phyloP scores from a whole-genome alignment of 495 filamentous ascomycete species.

The Lepraria neglecta region DNA sequence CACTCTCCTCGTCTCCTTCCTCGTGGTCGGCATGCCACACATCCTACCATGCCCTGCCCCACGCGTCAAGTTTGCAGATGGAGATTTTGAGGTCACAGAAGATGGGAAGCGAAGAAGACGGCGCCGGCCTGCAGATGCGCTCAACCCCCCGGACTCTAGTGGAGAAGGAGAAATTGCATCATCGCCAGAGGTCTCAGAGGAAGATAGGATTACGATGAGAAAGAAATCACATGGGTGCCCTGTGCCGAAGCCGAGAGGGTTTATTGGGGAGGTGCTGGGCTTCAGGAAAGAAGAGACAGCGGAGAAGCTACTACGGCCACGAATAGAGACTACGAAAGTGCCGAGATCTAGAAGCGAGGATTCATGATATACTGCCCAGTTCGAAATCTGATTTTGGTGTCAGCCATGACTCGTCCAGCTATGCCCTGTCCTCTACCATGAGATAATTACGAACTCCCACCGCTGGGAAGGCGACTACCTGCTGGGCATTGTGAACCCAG shows the following conservation, averaged over 20 bases:
- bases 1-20: slow-evolving; percentile 84
- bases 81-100: slow-evolving; percentile 48
- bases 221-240: slow-evolving; percentile 56
- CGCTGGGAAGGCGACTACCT: no score
- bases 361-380: not conserved
- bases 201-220: slow-evolving; percentile 28
- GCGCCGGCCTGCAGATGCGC: slow-evolving; percentile 2
- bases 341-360: not conserved
- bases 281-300: slow-evolving; percentile 41
- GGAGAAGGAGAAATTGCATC: slow-evolving; percentile 31
- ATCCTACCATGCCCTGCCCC: slow-evolving; percentile 88
- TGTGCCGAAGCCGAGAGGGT: slow-evolving; percentile 73
- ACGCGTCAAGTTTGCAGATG: slow-evolving; percentile 66
- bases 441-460: no score
- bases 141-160: slow-evolving; percentile 39
- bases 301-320: not conserved
- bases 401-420: no score
- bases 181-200: slow-evolving; percentile 19
- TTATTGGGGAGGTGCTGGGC: slow-evolving; percentile 68
- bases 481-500: not conserved
- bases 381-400: no score
- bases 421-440: no score
- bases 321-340: slow-evolving; percentile 3
- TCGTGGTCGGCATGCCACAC: slow-evolving; percentile 87
- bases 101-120: slow-evolving; percentile 37